A percentile compares a stretch with the other conserved stretches of the same genome.
These are phyloP conservation scores for Dothistroma pini DNA, from an alignment of 2,329 filamentous ascomycete genomes.

Conservation along the genomic window DNA sequence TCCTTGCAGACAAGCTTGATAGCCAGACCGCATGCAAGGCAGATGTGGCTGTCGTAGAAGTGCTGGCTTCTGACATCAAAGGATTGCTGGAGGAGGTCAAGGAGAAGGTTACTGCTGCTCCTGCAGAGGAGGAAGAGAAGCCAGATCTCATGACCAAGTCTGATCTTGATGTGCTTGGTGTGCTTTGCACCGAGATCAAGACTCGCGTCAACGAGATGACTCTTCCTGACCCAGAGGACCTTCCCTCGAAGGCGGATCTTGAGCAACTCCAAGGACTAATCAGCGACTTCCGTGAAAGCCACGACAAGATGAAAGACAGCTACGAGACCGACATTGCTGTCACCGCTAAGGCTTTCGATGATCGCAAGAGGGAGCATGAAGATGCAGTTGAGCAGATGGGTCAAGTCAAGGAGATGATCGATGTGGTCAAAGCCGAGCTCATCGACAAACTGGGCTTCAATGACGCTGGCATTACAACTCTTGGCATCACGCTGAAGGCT, in stretches of 20 bases:
- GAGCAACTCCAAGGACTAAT: conserved; percentile 56
- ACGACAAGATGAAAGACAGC: conserved; percentile 67
- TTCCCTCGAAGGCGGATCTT: conserved; percentile 75
- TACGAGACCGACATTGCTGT: conserved; percentile 70
- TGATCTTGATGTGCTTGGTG: conserved; percentile 74
- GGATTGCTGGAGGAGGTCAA: conserved; percentile 67
- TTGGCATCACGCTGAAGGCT: conserved; percentile 60
- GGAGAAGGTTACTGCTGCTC: conserved; percentile 39
- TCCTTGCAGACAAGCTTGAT: conserved; percentile 64
- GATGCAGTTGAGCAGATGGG: conserved; percentile 72
- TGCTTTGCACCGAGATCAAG: conserved; percentile 83
- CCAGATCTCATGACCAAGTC: conserved; percentile 68
- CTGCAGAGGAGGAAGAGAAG: conserved; percentile 45
- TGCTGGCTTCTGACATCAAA: conserved; percentile 74
- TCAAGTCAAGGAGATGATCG: conserved; percentile 72
- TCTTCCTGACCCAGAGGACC: conserved; percentile 63
- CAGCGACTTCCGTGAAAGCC: conserved; percentile 52
- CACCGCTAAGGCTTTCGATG: conserved; percentile 74
- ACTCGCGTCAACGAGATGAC: conserved; percentile 69
- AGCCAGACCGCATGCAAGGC: conserved; percentile 68
- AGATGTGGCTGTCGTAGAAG: conserved; percentile 72
- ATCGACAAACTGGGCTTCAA: conserved; percentile 74
- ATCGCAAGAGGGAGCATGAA: conserved; percentile 78
- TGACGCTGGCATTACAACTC: conserved; percentile 57
- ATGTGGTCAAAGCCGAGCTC: conserved; percentile 73